Conservation (phyloP, 106 monocot genomes). For the Posidonia australis region DNA sequence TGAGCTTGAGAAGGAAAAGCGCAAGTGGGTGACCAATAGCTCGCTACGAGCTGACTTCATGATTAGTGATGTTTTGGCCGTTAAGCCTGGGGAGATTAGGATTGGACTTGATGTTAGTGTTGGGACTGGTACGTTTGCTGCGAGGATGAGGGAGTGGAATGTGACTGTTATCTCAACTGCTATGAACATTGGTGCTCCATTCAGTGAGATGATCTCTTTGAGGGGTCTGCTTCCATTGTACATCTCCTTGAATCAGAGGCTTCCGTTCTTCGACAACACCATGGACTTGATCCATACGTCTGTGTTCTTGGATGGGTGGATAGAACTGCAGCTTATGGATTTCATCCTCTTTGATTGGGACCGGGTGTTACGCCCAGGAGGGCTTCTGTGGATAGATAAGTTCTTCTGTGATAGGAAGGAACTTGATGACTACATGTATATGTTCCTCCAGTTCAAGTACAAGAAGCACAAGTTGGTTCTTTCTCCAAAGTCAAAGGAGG, state of each 20-base stretch:
- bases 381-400: conserved; percentile 35
- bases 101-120: conserved; percentile 69
- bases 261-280: conserved; percentile 90
- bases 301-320: conserved; percentile 37
- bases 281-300: conserved; percentile 78
- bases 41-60: conserved; percentile 37
- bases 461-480: conserved; percentile 37
- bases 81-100: conserved; percentile 24
- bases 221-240: conserved; percentile 67
- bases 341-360: conserved; percentile 38
- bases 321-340: conserved; percentile 32
- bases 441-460: conserved; percentile 43
- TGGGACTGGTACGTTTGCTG: conserved; percentile 71
- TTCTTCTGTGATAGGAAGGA: conserved; percentile 39
- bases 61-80: conserved; percentile 43
- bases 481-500: conserved; percentile 25
- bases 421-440: conserved; percentile 36
- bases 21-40: conserved; percentile 45
- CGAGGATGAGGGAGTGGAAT: conserved; percentile 69
- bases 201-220: conserved; percentile 67
- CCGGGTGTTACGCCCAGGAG: conserved; percentile 30
- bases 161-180: conserved; percentile 78
- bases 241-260: conserved; percentile 34
- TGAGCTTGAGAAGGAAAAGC: conserved; percentile 64
- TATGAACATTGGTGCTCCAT: conserved; percentile 70